These are phyloP conservation scores for Hypocreales sp. DNA, from an alignment of 2,329 filamentous ascomycete species.

Conservation along the genomic window DNA sequence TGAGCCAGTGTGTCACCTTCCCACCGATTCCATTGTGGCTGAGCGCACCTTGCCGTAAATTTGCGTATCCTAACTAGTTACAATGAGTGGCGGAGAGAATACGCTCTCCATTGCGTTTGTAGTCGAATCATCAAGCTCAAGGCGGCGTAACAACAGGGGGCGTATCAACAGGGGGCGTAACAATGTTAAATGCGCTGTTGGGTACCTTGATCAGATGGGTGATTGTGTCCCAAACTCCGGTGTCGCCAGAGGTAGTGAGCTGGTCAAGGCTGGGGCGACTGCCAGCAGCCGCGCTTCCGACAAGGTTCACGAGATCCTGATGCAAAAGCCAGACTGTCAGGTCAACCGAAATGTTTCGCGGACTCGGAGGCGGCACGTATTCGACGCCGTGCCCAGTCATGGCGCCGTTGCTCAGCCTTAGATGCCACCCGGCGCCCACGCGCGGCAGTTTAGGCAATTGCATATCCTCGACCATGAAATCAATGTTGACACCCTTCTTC, in stretches of 20 bases:
- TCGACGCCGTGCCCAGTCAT: constrained; percentile 1
- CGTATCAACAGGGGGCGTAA: too few relatives aligned
- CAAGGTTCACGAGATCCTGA: not conserved
- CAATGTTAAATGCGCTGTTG: not conserved
- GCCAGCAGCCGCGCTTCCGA: not conserved
- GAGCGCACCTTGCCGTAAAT: too few relatives aligned
- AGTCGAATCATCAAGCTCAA: too few relatives aligned
- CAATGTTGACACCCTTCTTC: not conserved
- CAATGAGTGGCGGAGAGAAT: too few relatives aligned
- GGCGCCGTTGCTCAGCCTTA: constrained; percentile 3
- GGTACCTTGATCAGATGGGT: not conserved
- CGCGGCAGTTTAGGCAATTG: not conserved
- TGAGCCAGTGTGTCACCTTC: too few relatives aligned
- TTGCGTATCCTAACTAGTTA: too few relatives aligned
- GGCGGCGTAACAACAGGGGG: too few relatives aligned
- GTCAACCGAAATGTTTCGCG: not conserved
- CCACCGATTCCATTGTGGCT: too few relatives aligned
- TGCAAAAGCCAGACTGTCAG: not conserved
- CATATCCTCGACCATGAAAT: constrained; percentile 1
- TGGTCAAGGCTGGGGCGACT: not conserved
- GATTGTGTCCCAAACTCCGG: not conserved
- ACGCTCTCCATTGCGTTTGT: too few relatives aligned
- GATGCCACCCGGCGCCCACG: constrained; percentile 1
- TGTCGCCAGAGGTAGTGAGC: not conserved
- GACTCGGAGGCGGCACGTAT: not conserved